phyloP scores from a whole-genome alignment of 2,329 filamentous ascomycete genomes.

The Fusarium zealandicum region DNA sequence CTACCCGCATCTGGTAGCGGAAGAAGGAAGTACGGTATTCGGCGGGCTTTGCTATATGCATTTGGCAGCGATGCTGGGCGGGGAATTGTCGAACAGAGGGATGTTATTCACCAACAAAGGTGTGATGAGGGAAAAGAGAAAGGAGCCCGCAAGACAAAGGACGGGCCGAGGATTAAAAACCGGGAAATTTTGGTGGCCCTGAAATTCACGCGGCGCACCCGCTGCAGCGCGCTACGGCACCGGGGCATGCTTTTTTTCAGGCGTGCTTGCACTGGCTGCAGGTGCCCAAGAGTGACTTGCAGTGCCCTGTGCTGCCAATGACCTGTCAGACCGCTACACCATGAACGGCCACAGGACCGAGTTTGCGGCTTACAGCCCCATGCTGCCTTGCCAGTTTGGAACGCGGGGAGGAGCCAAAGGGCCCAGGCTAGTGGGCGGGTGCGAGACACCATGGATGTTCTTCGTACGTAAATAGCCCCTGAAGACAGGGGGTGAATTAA shows the following conservation, averaged over 20 bases:
- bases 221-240: slow-evolving; percentile 24
- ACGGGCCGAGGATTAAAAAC: slow-evolving; percentile 33
- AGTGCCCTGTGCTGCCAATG: slow-evolving; percentile 8
- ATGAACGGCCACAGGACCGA: not conserved
- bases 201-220: slow-evolving; percentile 10
- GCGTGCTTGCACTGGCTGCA: slow-evolving; percentile 21
- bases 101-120: slow-evolving; percentile 40
- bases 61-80: slow-evolving; percentile 50
- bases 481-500: slow-evolving; percentile 9
- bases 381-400: slow-evolving; percentile 25
- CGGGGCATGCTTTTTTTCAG: slow-evolving; percentile 26
- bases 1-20: slow-evolving; percentile 64
- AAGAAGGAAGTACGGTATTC: slow-evolving; percentile 57
- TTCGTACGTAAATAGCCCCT: slow-evolving; percentile 33
- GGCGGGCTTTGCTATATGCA: slow-evolving; percentile 61
- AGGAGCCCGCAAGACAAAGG: slow-evolving; percentile 15
- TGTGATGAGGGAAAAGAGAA: slow-evolving; percentile 34
- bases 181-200: slow-evolving; percentile 33
- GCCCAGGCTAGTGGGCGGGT: slow-evolving; percentile 13
- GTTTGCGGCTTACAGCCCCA: slow-evolving; percentile 6
- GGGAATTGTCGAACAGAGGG: slow-evolving; percentile 21
- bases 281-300: slow-evolving; percentile 15
- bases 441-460: slow-evolving; percentile 17
- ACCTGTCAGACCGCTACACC: not conserved
- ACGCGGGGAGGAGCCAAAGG: slow-evolving; percentile 36